phyloP scores from a whole-genome alignment of 2,329 filamentous ascomycete genomes.

The Fusarium humuli region DNA sequence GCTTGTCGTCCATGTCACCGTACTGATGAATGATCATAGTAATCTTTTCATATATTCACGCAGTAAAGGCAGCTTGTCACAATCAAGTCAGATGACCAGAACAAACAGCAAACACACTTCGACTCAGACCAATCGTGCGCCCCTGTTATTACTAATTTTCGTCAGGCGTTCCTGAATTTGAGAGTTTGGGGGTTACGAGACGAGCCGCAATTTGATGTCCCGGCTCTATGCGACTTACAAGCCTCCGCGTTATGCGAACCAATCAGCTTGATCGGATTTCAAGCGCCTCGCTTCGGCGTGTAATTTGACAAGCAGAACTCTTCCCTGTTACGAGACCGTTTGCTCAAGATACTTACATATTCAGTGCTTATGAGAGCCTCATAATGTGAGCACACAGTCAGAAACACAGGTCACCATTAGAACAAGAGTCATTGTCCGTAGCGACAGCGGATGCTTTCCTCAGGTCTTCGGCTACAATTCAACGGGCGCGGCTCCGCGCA shows the following conservation, averaged over 20 bases:
- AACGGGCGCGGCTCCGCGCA: conserved; percentile 40
- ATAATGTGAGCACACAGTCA: background rate
- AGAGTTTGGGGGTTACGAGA: conserved; percentile 21
- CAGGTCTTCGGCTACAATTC: conserved; percentile 10
- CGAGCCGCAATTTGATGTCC: background rate
- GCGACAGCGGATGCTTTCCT: background rate
- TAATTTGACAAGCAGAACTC: background rate
- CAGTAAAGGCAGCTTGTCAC: background rate
- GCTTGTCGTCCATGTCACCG: too few species aligned
- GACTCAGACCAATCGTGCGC: too few species aligned
- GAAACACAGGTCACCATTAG: background rate
- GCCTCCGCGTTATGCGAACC: conserved; percentile 13
- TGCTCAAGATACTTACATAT: background rate
- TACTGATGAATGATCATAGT: fast-evolving
- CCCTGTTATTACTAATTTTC: too few species aligned
- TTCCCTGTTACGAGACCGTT: background rate
- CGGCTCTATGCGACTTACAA: background rate
- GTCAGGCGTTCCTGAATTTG: background rate
- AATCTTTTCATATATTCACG: background rate
- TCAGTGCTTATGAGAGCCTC: background rate
- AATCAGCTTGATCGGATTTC: conserved; percentile 2
- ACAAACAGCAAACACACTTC: background rate
- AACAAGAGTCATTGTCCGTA: background rate
- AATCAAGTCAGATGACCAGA: background rate
- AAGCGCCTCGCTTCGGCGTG: background rate